phyloP scores from a whole-genome alignment of 2,329 filamentous ascomycete species.

The Penicillium sp. region DNA sequence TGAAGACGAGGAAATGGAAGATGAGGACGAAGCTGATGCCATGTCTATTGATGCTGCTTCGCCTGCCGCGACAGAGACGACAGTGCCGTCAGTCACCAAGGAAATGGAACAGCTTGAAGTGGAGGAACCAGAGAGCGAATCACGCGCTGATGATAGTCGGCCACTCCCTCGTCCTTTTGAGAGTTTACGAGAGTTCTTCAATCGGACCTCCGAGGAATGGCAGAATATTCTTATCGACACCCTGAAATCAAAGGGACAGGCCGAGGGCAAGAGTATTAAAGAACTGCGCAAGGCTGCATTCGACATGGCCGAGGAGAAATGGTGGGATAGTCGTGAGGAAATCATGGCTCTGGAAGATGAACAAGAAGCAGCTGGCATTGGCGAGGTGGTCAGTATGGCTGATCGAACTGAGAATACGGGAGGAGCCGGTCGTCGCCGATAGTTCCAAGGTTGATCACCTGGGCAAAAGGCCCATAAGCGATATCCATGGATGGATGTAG shows the following conservation, averaged over 20 bases:
- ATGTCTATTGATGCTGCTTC: conserved; percentile 37
- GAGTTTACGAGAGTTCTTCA: conserved; percentile 84
- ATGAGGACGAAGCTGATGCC: conserved; percentile 46
- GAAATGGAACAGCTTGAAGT: conserved; percentile 37
- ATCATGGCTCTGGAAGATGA: conserved; percentile 88
- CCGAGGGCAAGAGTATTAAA: conserved; percentile 62
- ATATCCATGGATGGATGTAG: no score
- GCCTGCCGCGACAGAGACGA: conserved; percentile 34
- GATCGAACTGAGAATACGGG: conserved; percentile 58
- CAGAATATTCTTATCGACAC: conserved; percentile 77
- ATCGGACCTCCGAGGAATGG: conserved; percentile 81
- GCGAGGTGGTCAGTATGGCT: conserved; percentile 82
- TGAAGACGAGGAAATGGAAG: conserved; percentile 39
- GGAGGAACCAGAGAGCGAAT: conserved; percentile 35
- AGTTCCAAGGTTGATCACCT: no score
- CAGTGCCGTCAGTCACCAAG: conserved; percentile 33
- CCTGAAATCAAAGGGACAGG: conserved; percentile 60
- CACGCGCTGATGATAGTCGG: conserved; percentile 62
- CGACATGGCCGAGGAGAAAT: conserved; percentile 86
- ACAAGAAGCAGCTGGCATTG: conserved; percentile 90
- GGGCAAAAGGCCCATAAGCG: no score
- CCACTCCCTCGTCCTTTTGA: conserved; percentile 82
- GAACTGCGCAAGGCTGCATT: conserved; percentile 91
- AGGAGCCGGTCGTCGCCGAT: conserved; percentile 43
- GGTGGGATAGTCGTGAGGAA: conserved; percentile 98